These are phyloP conservation scores for Aegilops tauschii DNA, from an alignment of 176 grass and related monocot species.

Conservation along the genomic window DNA sequence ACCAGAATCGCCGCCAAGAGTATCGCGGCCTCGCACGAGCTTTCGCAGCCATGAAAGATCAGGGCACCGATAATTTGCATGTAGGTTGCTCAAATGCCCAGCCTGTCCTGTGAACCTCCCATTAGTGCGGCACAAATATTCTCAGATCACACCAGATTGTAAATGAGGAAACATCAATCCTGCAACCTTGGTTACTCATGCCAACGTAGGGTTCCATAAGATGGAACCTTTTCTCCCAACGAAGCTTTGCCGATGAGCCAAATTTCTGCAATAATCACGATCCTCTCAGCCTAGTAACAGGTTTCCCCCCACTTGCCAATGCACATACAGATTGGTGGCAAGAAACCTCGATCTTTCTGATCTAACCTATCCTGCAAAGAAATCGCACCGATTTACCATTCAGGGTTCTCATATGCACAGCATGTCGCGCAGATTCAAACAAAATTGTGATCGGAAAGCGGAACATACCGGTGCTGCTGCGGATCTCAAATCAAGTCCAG, in stretches of 20 bases:
- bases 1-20: slow-evolving; percentile 44
- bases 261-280: neutral
- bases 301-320: neutral
- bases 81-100: slow-evolving; percentile 27
- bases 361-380: slow-evolving; percentile 26
- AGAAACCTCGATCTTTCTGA: neutral
- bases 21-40: slow-evolving; percentile 25
- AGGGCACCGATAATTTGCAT: slow-evolving; percentile 31
- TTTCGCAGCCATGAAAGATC: slow-evolving; percentile 39
- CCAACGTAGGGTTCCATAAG: neutral
- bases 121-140: slow-evolving; percentile 27
- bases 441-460: neutral
- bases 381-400: neutral
- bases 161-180: neutral
- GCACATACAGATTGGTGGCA: no score
- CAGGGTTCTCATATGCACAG: slow-evolving; percentile 20
- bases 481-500: slow-evolving; percentile 17
- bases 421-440: slow-evolving; percentile 16
- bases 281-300: slow-evolving; percentile 13
- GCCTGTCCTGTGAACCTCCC: neutral
- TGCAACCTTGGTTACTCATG: slow-evolving; percentile 21
- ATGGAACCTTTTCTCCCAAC: neutral
- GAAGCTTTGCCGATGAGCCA: neutral
- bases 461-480: slow-evolving; percentile 17
- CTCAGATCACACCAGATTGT: slow-evolving; percentile 22